These are phyloP conservation scores for Maudiozyma serrabonitensis DNA, from an alignment of 805 yeast species.

Conservation along the genomic window DNA sequence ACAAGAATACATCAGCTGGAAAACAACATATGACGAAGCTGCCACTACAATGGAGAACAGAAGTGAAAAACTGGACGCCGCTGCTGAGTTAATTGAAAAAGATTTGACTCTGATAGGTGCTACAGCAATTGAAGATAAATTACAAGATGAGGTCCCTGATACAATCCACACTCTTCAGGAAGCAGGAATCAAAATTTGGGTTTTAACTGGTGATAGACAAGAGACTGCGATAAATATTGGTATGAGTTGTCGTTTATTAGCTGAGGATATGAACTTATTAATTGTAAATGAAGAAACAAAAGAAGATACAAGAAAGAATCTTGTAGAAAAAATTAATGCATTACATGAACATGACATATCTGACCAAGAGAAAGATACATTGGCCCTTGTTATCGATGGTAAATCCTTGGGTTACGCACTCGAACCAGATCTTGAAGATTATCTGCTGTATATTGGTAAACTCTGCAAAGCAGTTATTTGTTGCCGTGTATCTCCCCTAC, in stretches of 20 bases:
- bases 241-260: conserved; percentile 87
- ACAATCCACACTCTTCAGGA: conserved; percentile 90
- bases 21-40: conserved; percentile 58
- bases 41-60: conserved; percentile 73
- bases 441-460: conserved; percentile 69
- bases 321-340: conserved; percentile 67
- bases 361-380: conserved; percentile 58
- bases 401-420: conserved; percentile 80
- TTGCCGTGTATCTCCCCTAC: conserved; percentile 96
- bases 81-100: conserved; percentile 80
- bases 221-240: conserved; percentile 98
- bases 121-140: conserved; percentile 95
- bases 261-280: conserved; percentile 92
- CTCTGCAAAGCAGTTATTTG: conserved; percentile 93
- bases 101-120: conserved; percentile 82
- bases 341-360: conserved; percentile 57
- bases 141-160: conserved; percentile 98
- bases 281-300: conserved; percentile 79
- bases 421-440: conserved; percentile 68
- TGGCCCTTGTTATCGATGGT: conserved; percentile 92
- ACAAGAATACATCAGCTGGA: conserved; percentile 69
- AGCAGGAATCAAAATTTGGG: conserved; percentile 98
- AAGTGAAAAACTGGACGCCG: conserved; percentile 67
- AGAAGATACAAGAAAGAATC: conserved; percentile 65
- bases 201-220: conserved; percentile 94